A percentile compares a stretch with the other conserved stretches of the same genome.
These are phyloP conservation scores for Acrocalymma vagum DNA, from an alignment of 2,329 filamentous ascomycete species.

Conservation along the genomic window DNA sequence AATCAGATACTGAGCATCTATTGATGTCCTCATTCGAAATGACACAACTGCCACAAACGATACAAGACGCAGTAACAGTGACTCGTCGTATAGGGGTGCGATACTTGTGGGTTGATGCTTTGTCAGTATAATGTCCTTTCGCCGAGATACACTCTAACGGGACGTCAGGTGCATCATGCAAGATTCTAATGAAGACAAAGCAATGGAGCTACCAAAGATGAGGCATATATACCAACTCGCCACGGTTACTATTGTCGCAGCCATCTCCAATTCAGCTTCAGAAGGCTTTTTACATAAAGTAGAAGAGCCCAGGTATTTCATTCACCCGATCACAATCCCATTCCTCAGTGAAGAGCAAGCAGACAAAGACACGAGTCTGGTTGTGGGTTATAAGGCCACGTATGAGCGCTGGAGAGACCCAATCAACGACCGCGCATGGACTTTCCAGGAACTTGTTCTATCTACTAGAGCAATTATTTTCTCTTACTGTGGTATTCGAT, in stretches of 20 bases:
- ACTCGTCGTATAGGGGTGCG: slow-evolving; percentile 9
- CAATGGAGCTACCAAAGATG: slow-evolving; percentile 16
- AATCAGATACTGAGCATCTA: background rate
- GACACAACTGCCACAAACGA: slow-evolving; percentile 14
- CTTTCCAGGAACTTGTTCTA: slow-evolving; percentile 16
- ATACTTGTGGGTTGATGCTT: slow-evolving; percentile 20
- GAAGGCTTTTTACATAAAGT: slow-evolving; percentile 15
- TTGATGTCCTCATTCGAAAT: slow-evolving; percentile 3
- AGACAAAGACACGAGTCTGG: background rate
- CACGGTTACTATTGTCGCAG: slow-evolving; percentile 13
- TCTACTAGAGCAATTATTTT: slow-evolving; percentile 12
- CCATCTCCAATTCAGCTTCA: slow-evolving; percentile 8
- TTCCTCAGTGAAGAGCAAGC: background rate
- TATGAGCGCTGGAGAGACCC: slow-evolving; percentile 16
- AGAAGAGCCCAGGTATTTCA: slow-evolving; percentile 8
- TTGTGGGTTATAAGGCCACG: slow-evolving; percentile 9
- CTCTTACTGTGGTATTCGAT: slow-evolving; percentile 14
- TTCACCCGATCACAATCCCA: slow-evolving; percentile 7
- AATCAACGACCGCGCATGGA: slow-evolving; percentile 18
- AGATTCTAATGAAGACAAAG: slow-evolving; percentile 12
- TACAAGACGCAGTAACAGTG: slow-evolving; percentile 16
- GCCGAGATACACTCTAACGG: background rate
- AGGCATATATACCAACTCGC: slow-evolving; percentile 14
- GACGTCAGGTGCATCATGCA: slow-evolving; percentile 15
- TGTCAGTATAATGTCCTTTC: slow-evolving; percentile 2